A percentile compares a stretch with the other conserved stretches of the same genome.
Evolutionary conservation across 768 basidiomycete genomes (phyloP).

Genomic region (Mycena alexandri): DNA sequence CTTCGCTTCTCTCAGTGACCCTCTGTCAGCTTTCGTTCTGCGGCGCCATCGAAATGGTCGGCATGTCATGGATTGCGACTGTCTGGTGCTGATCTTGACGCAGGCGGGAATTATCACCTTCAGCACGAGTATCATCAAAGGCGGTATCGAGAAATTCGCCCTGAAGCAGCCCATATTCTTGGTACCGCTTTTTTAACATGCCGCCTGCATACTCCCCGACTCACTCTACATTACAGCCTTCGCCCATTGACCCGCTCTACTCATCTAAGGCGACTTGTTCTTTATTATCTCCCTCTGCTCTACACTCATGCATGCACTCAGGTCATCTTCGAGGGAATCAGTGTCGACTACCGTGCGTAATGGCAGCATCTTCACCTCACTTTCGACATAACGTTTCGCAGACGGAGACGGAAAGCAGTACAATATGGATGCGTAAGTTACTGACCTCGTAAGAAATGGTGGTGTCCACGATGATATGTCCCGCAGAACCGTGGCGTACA

Average conservation of each 20-base stretch:
- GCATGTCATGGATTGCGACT: slow-evolving; percentile 6
- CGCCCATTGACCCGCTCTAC: slow-evolving; percentile 81
- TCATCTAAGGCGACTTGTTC: no score
- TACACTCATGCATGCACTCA: no score
- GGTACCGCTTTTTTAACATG: slow-evolving; percentile 56
- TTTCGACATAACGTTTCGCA: slow-evolving; percentile 39
- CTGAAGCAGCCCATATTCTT: slow-evolving; percentile 82
- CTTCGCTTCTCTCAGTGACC: background rate
- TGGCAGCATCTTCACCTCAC: background rate
- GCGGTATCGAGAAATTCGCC: slow-evolving; percentile 79
- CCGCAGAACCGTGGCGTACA: slow-evolving; percentile 77
- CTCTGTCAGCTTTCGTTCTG: slow-evolving; percentile 75
- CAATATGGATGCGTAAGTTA: slow-evolving; percentile 79
- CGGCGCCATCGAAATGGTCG: slow-evolving; percentile 82
- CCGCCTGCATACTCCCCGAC: background rate
- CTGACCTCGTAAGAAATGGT: no score
- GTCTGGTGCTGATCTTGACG: background rate
- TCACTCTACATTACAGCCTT: slow-evolving; percentile 61
- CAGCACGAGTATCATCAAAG: slow-evolving; percentile 79
- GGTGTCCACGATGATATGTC: no score
- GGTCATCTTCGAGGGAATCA: slow-evolving; percentile 83
- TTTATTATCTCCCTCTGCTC: no score
- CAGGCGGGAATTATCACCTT: slow-evolving; percentile 82
- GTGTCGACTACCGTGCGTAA: slow-evolving; percentile 77
- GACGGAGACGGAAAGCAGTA: slow-evolving; percentile 83